Conservation (phyloP, 768 basidiomycete genomes). For the Rhizopogon vinicolor region DNA sequence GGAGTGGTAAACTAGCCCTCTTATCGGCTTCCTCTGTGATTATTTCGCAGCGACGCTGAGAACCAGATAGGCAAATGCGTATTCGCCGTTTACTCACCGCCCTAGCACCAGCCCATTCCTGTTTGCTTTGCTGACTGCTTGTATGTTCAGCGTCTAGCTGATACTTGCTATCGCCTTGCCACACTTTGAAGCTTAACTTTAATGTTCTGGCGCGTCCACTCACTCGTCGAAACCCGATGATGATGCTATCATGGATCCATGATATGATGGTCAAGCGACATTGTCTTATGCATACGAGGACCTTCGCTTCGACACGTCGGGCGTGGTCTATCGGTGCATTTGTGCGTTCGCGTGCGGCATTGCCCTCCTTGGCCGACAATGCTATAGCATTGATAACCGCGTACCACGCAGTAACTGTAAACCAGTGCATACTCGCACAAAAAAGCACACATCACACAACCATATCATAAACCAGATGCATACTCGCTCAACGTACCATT, state of each 20-base stretch:
- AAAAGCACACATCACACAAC: neutral
- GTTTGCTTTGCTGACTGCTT: neutral
- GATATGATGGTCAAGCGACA: neutral
- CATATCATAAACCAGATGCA: neutral
- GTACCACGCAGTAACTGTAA: neutral
- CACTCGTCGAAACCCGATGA: neutral
- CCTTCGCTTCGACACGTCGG: neutral
- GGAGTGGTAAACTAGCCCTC: neutral
- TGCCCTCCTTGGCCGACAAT: neutral
- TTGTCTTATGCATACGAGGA: neutral
- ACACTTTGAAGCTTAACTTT: neutral
- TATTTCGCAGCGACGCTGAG: conserved; percentile 1
- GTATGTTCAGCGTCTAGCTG: neutral
- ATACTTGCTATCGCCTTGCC: neutral
- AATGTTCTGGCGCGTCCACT: neutral
- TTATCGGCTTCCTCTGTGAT: conserved; percentile 7
- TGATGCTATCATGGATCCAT: conserved; percentile 2
- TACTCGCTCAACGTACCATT: neutral
- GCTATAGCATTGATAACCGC: neutral
- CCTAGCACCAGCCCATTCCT: neutral
- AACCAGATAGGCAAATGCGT: conserved; percentile 6
- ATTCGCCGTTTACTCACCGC: neutral
- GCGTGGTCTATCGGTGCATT: conserved; percentile 1
- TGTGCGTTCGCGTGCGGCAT: neutral
- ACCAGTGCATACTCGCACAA: neutral